Evolutionary conservation across 768 basidiomycete species (phyloP).

Genomic region (Porphyrellus cyaneotinctus): DNA sequence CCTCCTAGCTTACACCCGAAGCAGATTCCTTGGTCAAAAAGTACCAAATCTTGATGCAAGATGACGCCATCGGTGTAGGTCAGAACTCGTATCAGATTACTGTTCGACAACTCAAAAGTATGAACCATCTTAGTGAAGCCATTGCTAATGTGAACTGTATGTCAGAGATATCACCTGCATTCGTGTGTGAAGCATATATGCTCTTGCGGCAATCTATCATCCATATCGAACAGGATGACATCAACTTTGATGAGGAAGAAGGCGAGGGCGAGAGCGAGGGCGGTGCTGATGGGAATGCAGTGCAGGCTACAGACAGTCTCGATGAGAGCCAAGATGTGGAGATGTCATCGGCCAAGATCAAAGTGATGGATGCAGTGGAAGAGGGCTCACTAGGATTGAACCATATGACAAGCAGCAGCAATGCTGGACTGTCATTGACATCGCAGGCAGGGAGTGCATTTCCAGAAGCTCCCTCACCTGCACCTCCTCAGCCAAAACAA

Average conservation of each 20-base stretch:
- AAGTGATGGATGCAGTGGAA: conserved; percentile 48
- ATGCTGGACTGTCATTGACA: conserved; percentile 31
- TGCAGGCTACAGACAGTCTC: conserved; percentile 34
- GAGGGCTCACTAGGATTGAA: conserved; percentile 42
- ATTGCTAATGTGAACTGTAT: conserved; percentile 97
- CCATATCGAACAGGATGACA: conserved; percentile 97
- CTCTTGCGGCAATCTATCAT: conserved; percentile 96
- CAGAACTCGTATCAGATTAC: conserved; percentile 96
- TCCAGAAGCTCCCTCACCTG: conserved; percentile 32
- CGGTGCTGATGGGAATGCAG: conserved; percentile 33
- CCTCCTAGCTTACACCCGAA: conserved; percentile 76
- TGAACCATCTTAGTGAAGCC: conserved; percentile 96
- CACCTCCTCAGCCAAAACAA: conserved; percentile 51
- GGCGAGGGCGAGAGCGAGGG: conserved; percentile 55
- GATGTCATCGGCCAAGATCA: conserved; percentile 60
- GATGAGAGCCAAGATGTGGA: conserved; percentile 58
- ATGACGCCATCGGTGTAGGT: conserved; percentile 84
- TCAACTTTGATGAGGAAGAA: conserved; percentile 95
- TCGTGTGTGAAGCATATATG: conserved; percentile 93
- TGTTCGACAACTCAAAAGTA: conserved; percentile 95
- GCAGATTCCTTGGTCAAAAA: conserved; percentile 94
- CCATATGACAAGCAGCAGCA: conserved; percentile 36
- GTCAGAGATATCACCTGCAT: conserved; percentile 88
- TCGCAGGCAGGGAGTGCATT: conserved; percentile 26
- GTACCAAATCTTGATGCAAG: conserved; percentile 86